Base-by-base conservation (phyloP, 2,329 filamentous ascomycete genomes). In the Stagonosporopsis vannaccii region DNA sequence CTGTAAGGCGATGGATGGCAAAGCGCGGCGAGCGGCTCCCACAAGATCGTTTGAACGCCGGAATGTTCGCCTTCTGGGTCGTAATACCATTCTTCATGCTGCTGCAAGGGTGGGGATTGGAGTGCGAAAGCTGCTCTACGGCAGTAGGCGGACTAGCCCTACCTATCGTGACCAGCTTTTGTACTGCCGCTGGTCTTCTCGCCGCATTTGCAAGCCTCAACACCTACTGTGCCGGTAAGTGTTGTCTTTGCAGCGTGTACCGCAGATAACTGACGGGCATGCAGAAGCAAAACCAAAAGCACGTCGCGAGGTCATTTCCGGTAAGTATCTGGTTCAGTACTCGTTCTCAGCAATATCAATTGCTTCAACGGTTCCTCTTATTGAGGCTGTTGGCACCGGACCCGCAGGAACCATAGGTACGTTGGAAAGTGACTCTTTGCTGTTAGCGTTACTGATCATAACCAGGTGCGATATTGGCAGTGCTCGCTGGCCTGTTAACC, bases 131-230 rank as follows among this genome's bases (percentile, higher is more conserved):
- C 4, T 59, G 55, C 41, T 45, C 42, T 11, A 47, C 48, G 13
- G 73, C 75, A 1, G 39, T 51, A 30, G 51, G 30, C 5, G 71
- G 75, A 2, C 62, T 78, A 61, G 68, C 72, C 0, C 17, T 78
- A 13, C 75, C 77, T 0, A 68, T 76, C 19, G 59, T 77, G 1
- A 68, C 66, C 6, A 66, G 70, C 0, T 78, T 78, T 20, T 60
- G 70, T 2, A 61, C 72, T 12, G 76, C 75, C 0, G 56, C 70
- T 15, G 77, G 77, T 0, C 59, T 78, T 2, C 73, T 78, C 70
- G 68, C 67, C 6, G 73, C 75, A 0, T 79, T 78, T 25, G 77
- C 71, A 19, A 73, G 73, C 2, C 45, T 79, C 17, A 79, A 79
- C 50, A 79, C 77, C 0, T 79, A 78, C 48, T 71, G 74, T 32